Evolutionary conservation across 2,329 filamentous ascomycete genomes (phyloP), one percentile per base, ranked within the genome.

Genomic region (Ophiosphaerella korrae): DNA sequence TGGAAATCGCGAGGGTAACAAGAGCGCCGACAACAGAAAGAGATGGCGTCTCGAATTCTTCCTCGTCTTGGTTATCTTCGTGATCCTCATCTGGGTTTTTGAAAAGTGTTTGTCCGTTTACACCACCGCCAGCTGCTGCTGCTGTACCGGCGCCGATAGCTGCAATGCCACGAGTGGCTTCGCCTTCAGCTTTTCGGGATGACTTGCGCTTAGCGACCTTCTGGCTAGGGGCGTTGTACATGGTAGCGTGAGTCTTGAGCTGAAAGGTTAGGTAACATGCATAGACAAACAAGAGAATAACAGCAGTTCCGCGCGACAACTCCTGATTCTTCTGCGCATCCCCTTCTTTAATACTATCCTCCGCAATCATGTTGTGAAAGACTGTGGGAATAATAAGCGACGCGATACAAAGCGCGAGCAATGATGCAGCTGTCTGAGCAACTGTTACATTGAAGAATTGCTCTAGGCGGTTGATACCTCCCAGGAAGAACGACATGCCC

Each of bases 391-490:
- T 91, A 60, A 97, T 93, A 60, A 96, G 80, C 64, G 86, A 88
- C 42, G 87, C 88, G 33, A 95, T 89, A 12, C 89, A 87, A 16
- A 96, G 80, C 11, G 90, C 87, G 16, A 96, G 82, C 45, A 96
- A 77, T 66, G 88, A 91, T 12, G 92, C 87, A 3, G 92, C 90
- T 0, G 92, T 96, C 73, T 96, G 92, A 0, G 92, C 92, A 6
- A 97, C 92, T 0, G 90, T 93, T 31, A 89, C 85, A 78, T 97
- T 96, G 82, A 97, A 97, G 73, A 85, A 87, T 72, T 97, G 93
- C 70, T 95, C 89, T 24, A 83, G 68, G 24, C 92, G 85, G 52
- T 88, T 87, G 61, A 95, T 72, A 3, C 91, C 91, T 42, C 90
- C 92, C 53, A 90, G 88, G 78, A 96, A 94, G 80, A 95, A 97